Evolutionary conservation across 106 monocot species (phyloP).

Genomic region (Phalaenopsis equestris): DNA sequence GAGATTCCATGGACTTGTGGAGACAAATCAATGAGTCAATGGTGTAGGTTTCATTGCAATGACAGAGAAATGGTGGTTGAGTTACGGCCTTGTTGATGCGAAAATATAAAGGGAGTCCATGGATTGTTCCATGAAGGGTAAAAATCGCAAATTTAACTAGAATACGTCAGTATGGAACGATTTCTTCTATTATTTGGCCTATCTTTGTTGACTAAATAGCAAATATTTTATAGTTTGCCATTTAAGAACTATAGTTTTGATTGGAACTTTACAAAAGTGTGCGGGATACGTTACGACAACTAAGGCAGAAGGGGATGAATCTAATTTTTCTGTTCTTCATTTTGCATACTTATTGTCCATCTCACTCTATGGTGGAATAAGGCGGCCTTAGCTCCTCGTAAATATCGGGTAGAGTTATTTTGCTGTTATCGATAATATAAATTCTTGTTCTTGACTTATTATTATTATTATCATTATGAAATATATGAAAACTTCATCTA

Average conservation of each 20-base stretch:
- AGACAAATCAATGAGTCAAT: neutral
- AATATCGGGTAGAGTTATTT: too few species aligned
- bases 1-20: neutral
- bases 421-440: too few species aligned
- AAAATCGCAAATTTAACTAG: neutral
- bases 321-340: neutral
- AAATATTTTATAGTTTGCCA: too few species aligned
- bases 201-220: neutral
- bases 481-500: too few species aligned
- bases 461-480: too few species aligned
- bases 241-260: too few species aligned
- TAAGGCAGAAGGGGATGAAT: neutral
- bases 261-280: too few species aligned
- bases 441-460: too few species aligned
- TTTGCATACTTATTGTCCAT: too few species aligned
- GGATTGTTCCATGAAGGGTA: neutral
- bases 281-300: too few species aligned
- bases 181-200: neutral
- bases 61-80: neutral
- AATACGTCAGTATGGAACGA: neutral
- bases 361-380: too few species aligned
- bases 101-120: neutral
- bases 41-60: neutral
- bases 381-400: too few species aligned
- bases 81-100: neutral